A percentile compares a stretch with the other conserved stretches of the same genome.
Evolutionary conservation across 495 filamentous ascomycete species (phyloP).

Genomic region (Hypoxylon subgilvum): DNA sequence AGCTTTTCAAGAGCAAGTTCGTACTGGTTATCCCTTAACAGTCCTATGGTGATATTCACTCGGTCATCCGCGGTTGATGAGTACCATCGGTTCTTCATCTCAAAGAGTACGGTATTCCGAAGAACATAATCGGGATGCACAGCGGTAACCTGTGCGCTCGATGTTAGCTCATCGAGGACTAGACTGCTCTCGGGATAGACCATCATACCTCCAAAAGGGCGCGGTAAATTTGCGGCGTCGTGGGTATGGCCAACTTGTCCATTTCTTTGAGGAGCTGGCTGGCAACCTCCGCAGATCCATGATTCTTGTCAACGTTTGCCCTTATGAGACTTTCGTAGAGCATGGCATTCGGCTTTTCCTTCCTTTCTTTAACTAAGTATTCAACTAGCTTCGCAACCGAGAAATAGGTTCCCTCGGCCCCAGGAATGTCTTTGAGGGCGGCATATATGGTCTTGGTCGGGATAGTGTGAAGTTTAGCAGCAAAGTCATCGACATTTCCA

Average conservation of each 20-base stretch:
- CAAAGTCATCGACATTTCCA: constrained; percentile 10
- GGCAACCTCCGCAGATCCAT: constrained; percentile 69
- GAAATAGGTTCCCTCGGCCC: constrained; percentile 31
- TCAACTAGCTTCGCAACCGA: constrained; percentile 53
- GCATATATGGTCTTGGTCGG: constrained; percentile 54
- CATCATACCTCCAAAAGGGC: constrained; percentile 68
- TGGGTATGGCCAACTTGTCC: constrained; percentile 61
- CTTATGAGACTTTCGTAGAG: constrained; percentile 77
- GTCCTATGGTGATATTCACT: constrained; percentile 71
- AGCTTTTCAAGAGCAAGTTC: constrained; percentile 81
- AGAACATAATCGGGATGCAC: constrained; percentile 86
- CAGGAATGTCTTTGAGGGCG: constrained; percentile 48
- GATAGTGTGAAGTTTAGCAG: constrained; percentile 28
- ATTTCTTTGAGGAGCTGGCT: constrained; percentile 71
- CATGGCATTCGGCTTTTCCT: constrained; percentile 66
- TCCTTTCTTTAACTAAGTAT: constrained; percentile 65
- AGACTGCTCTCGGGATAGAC: neutral
- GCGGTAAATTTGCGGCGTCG: constrained; percentile 71
- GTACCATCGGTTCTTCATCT: constrained; percentile 75
- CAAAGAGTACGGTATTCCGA: constrained; percentile 70
- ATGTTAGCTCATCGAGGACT: constrained; percentile 13
- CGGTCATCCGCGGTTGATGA: constrained; percentile 66
- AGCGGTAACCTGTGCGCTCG: constrained; percentile 65
- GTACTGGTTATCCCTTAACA: constrained; percentile 78
- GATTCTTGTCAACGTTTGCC: constrained; percentile 65